Percentiles rank a stretch among this genome's conserved stretches.
Evolutionary conservation across 2,329 filamentous ascomycete species (phyloP).

Genomic region (Coleophoma cylindrospora): DNA sequence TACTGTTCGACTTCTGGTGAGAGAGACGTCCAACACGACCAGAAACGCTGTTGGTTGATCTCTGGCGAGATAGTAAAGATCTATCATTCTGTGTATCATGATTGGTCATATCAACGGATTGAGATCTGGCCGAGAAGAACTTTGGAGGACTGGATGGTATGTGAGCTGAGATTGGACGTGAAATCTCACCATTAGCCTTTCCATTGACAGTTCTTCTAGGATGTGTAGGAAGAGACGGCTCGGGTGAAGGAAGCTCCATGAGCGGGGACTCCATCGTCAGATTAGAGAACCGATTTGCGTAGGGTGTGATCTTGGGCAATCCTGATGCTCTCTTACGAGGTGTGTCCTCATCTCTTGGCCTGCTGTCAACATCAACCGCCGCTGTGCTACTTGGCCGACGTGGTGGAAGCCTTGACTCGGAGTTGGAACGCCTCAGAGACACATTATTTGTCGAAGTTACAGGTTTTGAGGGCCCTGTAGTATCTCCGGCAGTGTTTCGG

Average conservation of each 20-base stretch:
- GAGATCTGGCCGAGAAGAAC: conserved; percentile 12
- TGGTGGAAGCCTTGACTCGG: too few species aligned
- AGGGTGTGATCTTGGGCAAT: conserved; percentile 3
- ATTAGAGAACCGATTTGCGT: conserved; percentile 12
- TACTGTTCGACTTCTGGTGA: neutral
- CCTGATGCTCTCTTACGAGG: neutral
- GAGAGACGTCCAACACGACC: neutral
- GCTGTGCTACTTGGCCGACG: too few species aligned
- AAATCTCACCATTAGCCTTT: neutral
- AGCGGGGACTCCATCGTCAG: conserved; percentile 11
- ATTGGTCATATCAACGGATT: neutral
- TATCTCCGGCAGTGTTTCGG: too few species aligned
- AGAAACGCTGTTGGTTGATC: conserved; percentile 8
- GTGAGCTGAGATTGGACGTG: conserved; percentile 6
- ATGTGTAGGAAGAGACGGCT: conserved; percentile 9
- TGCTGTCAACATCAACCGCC: conserved; percentile 19
- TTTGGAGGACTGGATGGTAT: conserved; percentile 23
- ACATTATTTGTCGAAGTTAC: neutral
- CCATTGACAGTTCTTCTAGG: conserved; percentile 10
- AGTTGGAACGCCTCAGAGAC: too few species aligned
- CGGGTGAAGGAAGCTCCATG: conserved; percentile 11
- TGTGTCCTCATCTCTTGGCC: conserved; percentile 9
- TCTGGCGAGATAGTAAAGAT: conserved; percentile 1
- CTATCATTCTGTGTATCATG: neutral
- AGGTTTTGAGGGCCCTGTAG: too few species aligned